Evolutionary conservation across 768 basidiomycete species (phyloP), one percentile per base, ranked within the genome.

Genomic region (Collybia sordida): DNA sequence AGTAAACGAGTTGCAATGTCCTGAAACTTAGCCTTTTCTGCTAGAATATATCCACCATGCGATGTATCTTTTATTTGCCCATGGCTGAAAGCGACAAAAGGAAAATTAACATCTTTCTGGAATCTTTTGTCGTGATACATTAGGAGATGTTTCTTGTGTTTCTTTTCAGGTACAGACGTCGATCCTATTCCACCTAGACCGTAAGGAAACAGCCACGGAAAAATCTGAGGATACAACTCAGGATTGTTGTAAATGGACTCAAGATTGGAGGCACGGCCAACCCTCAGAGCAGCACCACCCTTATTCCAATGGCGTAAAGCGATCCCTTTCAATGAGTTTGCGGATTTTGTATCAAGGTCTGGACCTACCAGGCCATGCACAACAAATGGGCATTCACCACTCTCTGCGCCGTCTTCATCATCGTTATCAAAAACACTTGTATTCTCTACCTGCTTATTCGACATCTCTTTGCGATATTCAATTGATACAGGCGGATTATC

Each of bases 171-270:
- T 38, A 57, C 15, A 45, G 35, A 6, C 35, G 49, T 17, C 9
- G 47, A 36, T 14, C 65, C 66, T n/a, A 68, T 55, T 6, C 64
- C 58, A 15, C 69, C 69, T 9, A 57, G 22, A 1, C 74, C 72
- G 60, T 73, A 75, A 4, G 69, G 73, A 63, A 70, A 77, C 1
- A 75, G 49, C 71, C 72, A 74, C 0, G 71, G 71, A 54, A 69
- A 67, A 62, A 72, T 67, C 11, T 58, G 53, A 1, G 72, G 68
- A 59, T 67, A 74, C 3, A 71, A 51, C 11, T 59, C 42, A 9
- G 65, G 59, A 48, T 75, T 74, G 6, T 66, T 42, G 25, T 55
- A 66, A 17, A 63, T 59, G 7, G 64, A 58, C 18, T 61, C 48
- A 5, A 63, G 56, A 12, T 49, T 7, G 1, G 28, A 19, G 4